phyloP scores from a whole-genome alignment of 192 early-diverging fungal species.

The Entomortierella beljakovae region DNA sequence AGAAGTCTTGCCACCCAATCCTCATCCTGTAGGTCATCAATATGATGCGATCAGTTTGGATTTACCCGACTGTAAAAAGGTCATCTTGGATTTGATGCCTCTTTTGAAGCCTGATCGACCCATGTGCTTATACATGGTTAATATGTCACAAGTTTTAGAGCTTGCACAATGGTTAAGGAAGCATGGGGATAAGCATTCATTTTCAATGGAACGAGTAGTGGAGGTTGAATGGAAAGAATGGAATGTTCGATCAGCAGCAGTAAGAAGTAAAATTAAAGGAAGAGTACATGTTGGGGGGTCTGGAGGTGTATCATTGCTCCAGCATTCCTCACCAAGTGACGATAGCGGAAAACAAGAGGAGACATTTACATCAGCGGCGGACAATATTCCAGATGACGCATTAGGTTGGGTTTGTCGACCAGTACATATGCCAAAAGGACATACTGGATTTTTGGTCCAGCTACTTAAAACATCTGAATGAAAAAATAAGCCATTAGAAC shows the following conservation, averaged over 20 bases:
- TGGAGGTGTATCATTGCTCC: constrained; percentile 21
- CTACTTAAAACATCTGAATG: constrained; percentile 51
- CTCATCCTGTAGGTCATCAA: constrained; percentile 42
- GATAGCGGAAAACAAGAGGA: background rate
- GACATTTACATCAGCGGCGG: constrained; percentile 7
- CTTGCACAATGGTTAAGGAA: constrained; percentile 51
- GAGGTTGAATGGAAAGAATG: constrained; percentile 66
- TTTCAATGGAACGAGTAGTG: constrained; percentile 55
- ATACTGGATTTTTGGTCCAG: constrained; percentile 67
- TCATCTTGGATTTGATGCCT: constrained; percentile 48
- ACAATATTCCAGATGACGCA: constrained; percentile 39
- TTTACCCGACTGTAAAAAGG: constrained; percentile 58
- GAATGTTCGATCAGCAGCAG: constrained; percentile 60
- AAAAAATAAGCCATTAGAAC: background rate
- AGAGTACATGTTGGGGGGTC: constrained; percentile 49
- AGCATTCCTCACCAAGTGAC: background rate
- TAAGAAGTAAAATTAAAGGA: constrained; percentile 56
- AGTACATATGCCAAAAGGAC: constrained; percentile 59
- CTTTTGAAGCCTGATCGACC: constrained; percentile 61
- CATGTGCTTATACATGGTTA: constrained; percentile 66
- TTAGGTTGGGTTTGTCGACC: constrained; percentile 62
- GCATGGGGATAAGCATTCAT: constrained; percentile 11
- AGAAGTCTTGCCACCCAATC: constrained; percentile 27
- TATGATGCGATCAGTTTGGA: constrained; percentile 65
- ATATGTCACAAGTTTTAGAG: constrained; percentile 67